These are phyloP conservation scores for Juglanconis juglandina DNA, from an alignment of 2,329 filamentous ascomycete genomes.

Conservation along the genomic window DNA sequence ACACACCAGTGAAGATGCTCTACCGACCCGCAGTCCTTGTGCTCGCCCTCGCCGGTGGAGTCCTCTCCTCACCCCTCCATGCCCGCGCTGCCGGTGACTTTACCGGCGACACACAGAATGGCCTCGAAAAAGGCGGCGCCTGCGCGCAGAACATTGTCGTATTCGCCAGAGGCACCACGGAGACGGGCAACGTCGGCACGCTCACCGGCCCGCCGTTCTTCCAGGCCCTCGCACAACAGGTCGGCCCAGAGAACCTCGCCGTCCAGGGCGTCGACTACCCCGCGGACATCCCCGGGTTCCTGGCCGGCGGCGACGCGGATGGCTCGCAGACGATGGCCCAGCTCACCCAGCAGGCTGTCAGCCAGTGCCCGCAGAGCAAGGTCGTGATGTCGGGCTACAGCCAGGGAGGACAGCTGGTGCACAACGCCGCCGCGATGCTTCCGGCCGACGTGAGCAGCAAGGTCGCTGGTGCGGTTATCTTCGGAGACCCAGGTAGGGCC, in stretches of 20 bases:
- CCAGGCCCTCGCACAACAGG: slow-evolving; percentile 18
- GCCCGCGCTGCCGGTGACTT: neutral
- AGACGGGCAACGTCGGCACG: slow-evolving; percentile 25
- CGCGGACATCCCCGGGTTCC: slow-evolving; percentile 22
- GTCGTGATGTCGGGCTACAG: slow-evolving; percentile 36
- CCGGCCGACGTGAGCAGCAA: neutral
- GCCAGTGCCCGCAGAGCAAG: slow-evolving; percentile 29
- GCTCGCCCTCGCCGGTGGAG: neutral
- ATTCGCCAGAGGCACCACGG: slow-evolving; percentile 28
- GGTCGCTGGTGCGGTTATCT: slow-evolving; percentile 9
- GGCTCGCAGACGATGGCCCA: slow-evolving; percentile 17
- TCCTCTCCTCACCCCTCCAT: neutral
- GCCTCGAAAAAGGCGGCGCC: neutral
- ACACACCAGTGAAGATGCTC: neutral
- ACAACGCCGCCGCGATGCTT: slow-evolving; percentile 18
- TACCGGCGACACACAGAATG: slow-evolving; percentile 3
- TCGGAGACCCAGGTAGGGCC: slow-evolving; percentile 8
- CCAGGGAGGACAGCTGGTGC: slow-evolving; percentile 23
- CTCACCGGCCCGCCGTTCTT: slow-evolving; percentile 25
- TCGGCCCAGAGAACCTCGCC: slow-evolving; percentile 19
- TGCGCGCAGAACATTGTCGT: slow-evolving; percentile 23
- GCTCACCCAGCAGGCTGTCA: neutral
- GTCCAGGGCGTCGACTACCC: slow-evolving; percentile 28
- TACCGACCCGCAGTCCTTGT: neutral
- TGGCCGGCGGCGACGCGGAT: slow-evolving; percentile 22